Base-by-base conservation (phyloP, 345 rosid species). In the Euclidium syriacum region DNA sequence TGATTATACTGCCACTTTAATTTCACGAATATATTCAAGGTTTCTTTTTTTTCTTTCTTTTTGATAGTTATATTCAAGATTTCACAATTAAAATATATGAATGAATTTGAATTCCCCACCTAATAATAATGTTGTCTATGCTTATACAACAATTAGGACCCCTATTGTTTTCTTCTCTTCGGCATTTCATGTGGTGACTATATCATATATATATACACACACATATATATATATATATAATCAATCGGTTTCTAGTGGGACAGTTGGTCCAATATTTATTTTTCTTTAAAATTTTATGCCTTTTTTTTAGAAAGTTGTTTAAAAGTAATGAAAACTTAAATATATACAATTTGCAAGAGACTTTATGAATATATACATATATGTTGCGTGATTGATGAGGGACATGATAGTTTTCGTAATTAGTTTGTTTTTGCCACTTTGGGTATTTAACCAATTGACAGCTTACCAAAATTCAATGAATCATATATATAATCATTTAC, bases 91-190 rank as follows among this genome's bases (percentile, higher is more conserved):
- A n/a, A n/a, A n/a, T 27, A 34, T 16, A 54, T 12, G 12, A 18
- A 10, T 35, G 20, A 12, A 22, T 19, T 12, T 2, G 8, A 49
- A n/a, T 3, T 52, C 44, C 25, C 11, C 12, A 70, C 63, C 68
- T 61, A 62, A 44, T 53, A 53, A 70, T 70, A 70, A 70, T 70
- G 68, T 38, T 62, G 43, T 70, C 57, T 62, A 62, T 70, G 68
- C 46, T 27, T 44, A 46, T 70, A 57, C 63, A 70, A 51, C 68
- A 64, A 43, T 52, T 24, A 69, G 66, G 73, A 69, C 73, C 67
- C 62, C 44, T 69, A 62, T 34, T 53, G 35, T 44, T 53, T 69
- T 69, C 48, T 46, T 69, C 62, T 61, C 19, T 29, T 43, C 20
- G 35, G 62, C 73, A 69, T 44, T 69, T 69, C 68, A 69, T 69